Evolutionary conservation across 208 protist genomes (phyloP).

Genomic region (Angomonas ambiguus): DNA sequence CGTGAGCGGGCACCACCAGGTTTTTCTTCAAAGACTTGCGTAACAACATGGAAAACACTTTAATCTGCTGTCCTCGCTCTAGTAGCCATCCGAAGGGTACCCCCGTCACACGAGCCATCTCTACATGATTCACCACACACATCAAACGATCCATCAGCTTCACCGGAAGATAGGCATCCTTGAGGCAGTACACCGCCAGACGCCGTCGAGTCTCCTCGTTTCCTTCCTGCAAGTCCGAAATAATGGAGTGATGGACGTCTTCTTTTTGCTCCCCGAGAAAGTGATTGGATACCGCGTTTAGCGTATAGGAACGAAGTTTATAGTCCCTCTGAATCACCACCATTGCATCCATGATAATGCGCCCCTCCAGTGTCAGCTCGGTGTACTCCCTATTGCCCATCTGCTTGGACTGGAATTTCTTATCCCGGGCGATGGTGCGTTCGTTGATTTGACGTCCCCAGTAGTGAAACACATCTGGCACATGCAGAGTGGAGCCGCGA

Average conservation of each 20-base stretch:
- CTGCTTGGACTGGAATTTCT: constrained; percentile 96
- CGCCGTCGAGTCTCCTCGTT: constrained; percentile 95
- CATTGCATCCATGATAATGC: constrained; percentile 97
- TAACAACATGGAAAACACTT: constrained; percentile 94
- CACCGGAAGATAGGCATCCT: constrained; percentile 95
- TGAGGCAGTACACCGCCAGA: constrained; percentile 99
- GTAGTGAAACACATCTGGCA: constrained; percentile 85
- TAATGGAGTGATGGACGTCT: constrained; percentile 99
- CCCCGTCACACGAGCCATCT: constrained; percentile 99
- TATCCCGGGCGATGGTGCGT: constrained; percentile 88
- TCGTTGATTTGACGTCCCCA: constrained; percentile 90
- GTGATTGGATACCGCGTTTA: constrained; percentile 98
- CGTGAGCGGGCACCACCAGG: constrained; percentile 80
- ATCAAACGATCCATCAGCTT: constrained; percentile 98
- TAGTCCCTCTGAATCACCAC: constrained; percentile 96
- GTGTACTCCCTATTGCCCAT: constrained; percentile 98
- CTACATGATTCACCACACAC: constrained; percentile 98
- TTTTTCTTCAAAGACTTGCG: constrained; percentile 76
- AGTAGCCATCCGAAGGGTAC: constrained; percentile 97
- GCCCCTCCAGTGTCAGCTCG: constrained; percentile 96
- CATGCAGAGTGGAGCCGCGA: constrained; percentile 88
- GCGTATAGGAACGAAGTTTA: constrained; percentile 99
- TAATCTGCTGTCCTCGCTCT: constrained; percentile 98
- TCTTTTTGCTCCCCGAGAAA: constrained; percentile 99
- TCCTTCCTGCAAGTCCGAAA: constrained; percentile 95